A percentile compares a stretch with the other conserved stretches of the same genome.
Conservation (phyloP, 306 rosid species). For the Cucumis hystrix region DNA sequence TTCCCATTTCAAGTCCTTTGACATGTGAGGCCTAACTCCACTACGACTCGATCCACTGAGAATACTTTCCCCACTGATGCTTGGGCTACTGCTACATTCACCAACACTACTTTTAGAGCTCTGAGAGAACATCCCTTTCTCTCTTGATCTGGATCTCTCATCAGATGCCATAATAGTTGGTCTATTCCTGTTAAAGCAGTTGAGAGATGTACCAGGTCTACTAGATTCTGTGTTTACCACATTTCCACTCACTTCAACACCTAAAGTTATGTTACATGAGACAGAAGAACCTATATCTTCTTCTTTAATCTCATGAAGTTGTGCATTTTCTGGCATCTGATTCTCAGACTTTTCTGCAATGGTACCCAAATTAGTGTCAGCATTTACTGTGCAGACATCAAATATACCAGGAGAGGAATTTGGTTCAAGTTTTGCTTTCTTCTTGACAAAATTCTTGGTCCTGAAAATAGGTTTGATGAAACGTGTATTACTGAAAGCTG, state of each 20-base stretch:
- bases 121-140: conserved; percentile 79
- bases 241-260: conserved; percentile 43
- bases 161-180: conserved; percentile 37
- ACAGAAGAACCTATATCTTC: conserved; percentile 29
- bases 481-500: conserved; percentile 37
- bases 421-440: conserved; percentile 46
- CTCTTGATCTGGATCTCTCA: conserved; percentile 71
- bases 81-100: conserved; percentile 80
- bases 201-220: conserved; percentile 30
- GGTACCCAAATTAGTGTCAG: conserved; percentile 30
- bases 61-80: conserved; percentile 87
- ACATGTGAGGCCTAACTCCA: conserved; percentile 94
- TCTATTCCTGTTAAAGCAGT: conserved; percentile 39
- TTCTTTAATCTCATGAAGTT: conserved; percentile 34
- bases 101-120: conserved; percentile 97
- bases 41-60: conserved; percentile 62
- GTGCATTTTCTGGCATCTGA: conserved; percentile 20
- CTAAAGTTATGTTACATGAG: conserved; percentile 32
- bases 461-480: conserved; percentile 45
- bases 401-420: conserved; percentile 31
- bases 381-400: conserved; percentile 14
- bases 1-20: conserved; percentile 93
- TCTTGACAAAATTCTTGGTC: conserved; percentile 50
- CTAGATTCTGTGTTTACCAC: conserved; percentile 28
- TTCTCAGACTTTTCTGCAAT: conserved; percentile 27